phyloP scores from a whole-genome alignment of 2,329 filamentous ascomycete genomes.

The Didymella pinodella region DNA sequence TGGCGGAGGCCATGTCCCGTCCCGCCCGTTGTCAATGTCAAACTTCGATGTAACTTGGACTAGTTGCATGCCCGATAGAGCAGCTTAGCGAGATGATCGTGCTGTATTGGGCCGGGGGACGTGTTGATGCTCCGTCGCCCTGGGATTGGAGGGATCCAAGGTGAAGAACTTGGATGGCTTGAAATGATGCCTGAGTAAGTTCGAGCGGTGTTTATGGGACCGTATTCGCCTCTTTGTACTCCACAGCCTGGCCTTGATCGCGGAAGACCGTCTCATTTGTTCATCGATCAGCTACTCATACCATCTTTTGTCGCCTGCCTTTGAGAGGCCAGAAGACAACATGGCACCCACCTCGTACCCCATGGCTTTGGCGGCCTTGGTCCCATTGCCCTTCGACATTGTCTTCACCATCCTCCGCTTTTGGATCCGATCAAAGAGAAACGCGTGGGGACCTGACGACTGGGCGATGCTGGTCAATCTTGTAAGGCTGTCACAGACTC shows the following conservation, averaged over 20 bases:
- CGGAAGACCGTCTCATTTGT: background rate
- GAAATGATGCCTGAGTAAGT: slow-evolving; percentile 12
- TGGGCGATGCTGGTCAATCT: slow-evolving; percentile 27
- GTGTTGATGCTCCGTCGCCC: slow-evolving; percentile 12
- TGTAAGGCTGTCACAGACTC: slow-evolving; percentile 1
- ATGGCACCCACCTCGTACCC: slow-evolving; percentile 26
- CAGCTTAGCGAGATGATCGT: slow-evolving; percentile 8
- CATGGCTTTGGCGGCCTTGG: slow-evolving; percentile 22
- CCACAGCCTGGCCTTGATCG: background rate
- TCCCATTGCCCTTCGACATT: slow-evolving; percentile 21
- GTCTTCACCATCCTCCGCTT: slow-evolving; percentile 21
- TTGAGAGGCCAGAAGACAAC: background rate
- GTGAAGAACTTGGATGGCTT: slow-evolving; percentile 6
- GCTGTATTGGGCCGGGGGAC: slow-evolving; percentile 4
- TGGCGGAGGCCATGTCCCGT: slow-evolving; percentile 2
- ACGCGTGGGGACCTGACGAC: slow-evolving; percentile 25
- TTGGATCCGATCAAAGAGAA: slow-evolving; percentile 23
- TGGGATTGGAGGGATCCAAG: slow-evolving; percentile 17
- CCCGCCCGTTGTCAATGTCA: slow-evolving; percentile 20
- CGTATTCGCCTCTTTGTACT: slow-evolving; percentile 1
- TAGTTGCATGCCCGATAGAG: slow-evolving; percentile 2
- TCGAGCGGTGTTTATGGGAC: slow-evolving; percentile 2
- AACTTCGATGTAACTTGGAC: slow-evolving; percentile 12
- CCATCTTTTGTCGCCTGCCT: background rate
- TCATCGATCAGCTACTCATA: background rate